Conservation (phyloP, 805 yeast species). For the Clavispora carvajalis region DNA sequence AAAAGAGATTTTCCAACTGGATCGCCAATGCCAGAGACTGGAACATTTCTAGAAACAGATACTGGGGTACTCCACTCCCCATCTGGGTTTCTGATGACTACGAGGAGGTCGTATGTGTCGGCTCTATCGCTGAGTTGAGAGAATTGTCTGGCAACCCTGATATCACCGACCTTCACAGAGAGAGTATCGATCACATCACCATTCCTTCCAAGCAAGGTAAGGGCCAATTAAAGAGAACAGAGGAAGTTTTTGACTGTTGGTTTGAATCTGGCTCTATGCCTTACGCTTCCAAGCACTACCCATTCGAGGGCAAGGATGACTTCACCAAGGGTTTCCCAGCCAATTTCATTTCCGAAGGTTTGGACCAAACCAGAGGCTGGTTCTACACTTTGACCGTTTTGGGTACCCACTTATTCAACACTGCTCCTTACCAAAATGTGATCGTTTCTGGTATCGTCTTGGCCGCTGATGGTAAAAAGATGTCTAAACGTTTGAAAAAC, state of each 20-base stretch:
- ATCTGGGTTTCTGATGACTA: conserved; percentile 94
- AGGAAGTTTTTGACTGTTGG: conserved; percentile 99
- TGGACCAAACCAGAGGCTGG: conserved; percentile 99
- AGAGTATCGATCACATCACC: conserved; percentile 81
- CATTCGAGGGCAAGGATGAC: conserved; percentile 76
- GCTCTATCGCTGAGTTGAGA: conserved; percentile 83
- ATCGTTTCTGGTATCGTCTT: conserved; percentile 94
- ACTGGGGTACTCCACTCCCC: conserved; percentile 99
- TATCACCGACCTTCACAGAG: conserved; percentile 92
- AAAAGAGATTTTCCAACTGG: conserved; percentile 97
- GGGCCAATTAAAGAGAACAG: conserved; percentile 82
- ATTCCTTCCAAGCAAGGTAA: conserved; percentile 90
- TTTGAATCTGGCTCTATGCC: conserved; percentile 99
- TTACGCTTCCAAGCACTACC: conserved; percentile 93
- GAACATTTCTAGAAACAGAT: conserved; percentile 97
- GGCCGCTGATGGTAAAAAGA: conserved; percentile 97
- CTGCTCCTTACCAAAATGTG: conserved; percentile 91
- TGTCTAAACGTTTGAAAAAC: conserved; percentile 97
- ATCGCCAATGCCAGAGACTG: conserved; percentile 98
- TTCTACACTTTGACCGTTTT: conserved; percentile 93
- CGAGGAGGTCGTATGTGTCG: conserved; percentile 89
- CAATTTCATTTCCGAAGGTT: conserved; percentile 96
- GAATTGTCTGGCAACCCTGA: conserved; percentile 75
- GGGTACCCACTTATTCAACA: conserved; percentile 89
- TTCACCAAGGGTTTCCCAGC: conserved; percentile 86